phyloP scores from a whole-genome alignment of 805 yeast genomes.

The Blastobotrys americana region DNA sequence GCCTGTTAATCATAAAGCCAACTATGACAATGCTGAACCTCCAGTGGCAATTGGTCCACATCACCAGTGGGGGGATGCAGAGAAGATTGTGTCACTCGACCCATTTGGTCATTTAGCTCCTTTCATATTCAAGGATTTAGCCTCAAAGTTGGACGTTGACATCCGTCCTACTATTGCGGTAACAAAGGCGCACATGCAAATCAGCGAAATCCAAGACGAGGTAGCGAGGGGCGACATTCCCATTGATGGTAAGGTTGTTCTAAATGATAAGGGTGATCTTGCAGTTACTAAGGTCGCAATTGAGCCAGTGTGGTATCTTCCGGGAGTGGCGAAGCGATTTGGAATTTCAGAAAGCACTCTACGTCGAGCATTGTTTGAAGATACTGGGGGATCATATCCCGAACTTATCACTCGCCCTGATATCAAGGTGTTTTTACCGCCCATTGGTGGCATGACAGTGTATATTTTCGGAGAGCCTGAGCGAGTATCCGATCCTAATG shows the following conservation, averaged over 20 bases:
- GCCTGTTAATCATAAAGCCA: constrained; percentile 45
- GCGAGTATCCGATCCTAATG: constrained; percentile 43
- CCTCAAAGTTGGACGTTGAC: constrained; percentile 44
- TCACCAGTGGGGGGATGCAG: constrained; percentile 47
- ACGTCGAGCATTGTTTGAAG: constrained; percentile 56
- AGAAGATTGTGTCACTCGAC: constrained; percentile 58
- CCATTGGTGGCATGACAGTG: constrained; percentile 62
- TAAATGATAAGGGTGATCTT: constrained; percentile 54
- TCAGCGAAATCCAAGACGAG: constrained; percentile 51
- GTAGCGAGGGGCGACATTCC: constrained; percentile 45
- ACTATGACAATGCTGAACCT: constrained; percentile 58
- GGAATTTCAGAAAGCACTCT: constrained; percentile 49
- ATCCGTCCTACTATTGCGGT: constrained; percentile 60
- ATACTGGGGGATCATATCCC: constrained; percentile 66
- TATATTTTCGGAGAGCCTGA: constrained; percentile 60
- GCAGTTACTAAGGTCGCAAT: constrained; percentile 58
- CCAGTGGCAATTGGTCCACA: constrained; percentile 49
- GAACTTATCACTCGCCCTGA: constrained; percentile 63
- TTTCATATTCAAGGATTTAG: constrained; percentile 43
- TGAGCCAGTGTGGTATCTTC: constrained; percentile 66
- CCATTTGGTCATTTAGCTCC: constrained; percentile 64
- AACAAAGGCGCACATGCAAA: constrained; percentile 58
- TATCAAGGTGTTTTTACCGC: constrained; percentile 57
- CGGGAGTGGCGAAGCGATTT: constrained; percentile 60
- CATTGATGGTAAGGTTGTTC: constrained; percentile 56